Evolutionary conservation across 768 basidiomycete species (phyloP).

Genomic region (Suillus bovinus): DNA sequence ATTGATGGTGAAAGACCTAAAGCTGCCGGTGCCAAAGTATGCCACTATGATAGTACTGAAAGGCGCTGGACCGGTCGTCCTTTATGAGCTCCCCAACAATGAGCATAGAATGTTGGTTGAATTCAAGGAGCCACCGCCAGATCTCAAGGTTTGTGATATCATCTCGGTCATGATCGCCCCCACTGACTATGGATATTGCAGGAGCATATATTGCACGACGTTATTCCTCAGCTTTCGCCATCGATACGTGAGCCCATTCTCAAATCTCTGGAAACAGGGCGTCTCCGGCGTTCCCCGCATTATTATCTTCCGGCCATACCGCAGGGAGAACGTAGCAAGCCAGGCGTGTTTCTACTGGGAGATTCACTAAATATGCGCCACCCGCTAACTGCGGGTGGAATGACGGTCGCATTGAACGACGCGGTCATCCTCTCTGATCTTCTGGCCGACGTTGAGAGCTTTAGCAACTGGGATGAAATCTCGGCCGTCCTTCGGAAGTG

Average conservation of each 20-base stretch:
- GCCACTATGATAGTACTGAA: conserved; percentile 78
- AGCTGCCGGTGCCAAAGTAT: conserved; percentile 62
- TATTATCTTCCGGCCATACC: conserved; percentile 78
- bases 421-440: conserved; percentile 66
- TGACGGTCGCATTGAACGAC: conserved; percentile 90
- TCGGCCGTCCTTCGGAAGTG: conserved; percentile 56
- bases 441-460: conserved; percentile 43
- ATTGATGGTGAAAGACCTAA: conserved; percentile 72
- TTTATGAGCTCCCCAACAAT: conserved; percentile 81
- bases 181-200: conserved; percentile 23
- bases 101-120: conserved; percentile 91
- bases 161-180: conserved; percentile 8
- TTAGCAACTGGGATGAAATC: conserved; percentile 47
- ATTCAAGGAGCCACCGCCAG: conserved; percentile 75
- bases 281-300: conserved; percentile 89
- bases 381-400: conserved; percentile 91
- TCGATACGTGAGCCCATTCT: conserved; percentile 61
- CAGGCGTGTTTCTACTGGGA: conserved; percentile 77
- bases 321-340: conserved; percentile 51
- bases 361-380: conserved; percentile 98
- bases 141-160: conserved; percentile 55
- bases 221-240: conserved; percentile 76
- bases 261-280: conserved; percentile 61
- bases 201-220: conserved; percentile 61
- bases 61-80: conserved; percentile 75